Conservation (phyloP, 1,139 yeast species). For the Magnusiomyces suaveolens region DNA sequence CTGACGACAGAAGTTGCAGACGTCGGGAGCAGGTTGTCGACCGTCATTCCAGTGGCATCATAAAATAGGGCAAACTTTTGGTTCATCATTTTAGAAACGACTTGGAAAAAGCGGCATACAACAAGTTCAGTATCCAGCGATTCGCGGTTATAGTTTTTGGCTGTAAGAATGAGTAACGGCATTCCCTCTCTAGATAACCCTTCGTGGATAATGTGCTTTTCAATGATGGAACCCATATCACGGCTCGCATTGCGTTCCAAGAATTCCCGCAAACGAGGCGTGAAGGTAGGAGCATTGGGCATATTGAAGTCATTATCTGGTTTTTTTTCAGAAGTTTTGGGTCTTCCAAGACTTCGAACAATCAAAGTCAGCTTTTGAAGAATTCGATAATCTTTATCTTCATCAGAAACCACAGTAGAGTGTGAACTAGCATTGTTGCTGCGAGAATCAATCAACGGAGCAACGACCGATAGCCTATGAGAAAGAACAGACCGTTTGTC, state of each 20-base stretch:
- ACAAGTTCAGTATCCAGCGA: constrained; percentile 47
- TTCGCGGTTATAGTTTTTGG: constrained; percentile 36
- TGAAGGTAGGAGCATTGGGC: constrained; percentile 5
- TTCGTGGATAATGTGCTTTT: constrained; percentile 47
- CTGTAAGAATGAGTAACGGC: constrained; percentile 54
- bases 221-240: constrained; percentile 40
- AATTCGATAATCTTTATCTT: constrained; percentile 16
- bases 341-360: constrained; percentile 24
- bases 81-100: constrained; percentile 67
- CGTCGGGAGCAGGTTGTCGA: constrained; percentile 31
- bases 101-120: constrained; percentile 55
- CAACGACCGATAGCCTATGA: not conserved
- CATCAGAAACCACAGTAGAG: constrained; percentile 7
- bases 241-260: constrained; percentile 59
- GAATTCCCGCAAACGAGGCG: constrained; percentile 50
- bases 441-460: not conserved
- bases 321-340: constrained; percentile 12
- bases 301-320: constrained; percentile 2
- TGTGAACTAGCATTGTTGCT: not conserved
- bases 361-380: constrained; percentile 19
- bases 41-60: constrained; percentile 58
- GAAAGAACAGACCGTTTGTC: not conserved
- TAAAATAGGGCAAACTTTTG: constrained; percentile 51
- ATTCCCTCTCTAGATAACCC: constrained; percentile 64
- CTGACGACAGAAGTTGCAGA: constrained; percentile 19